Percentiles rank a stretch among this genome's conserved stretches.
Conservation (phyloP, 768 basidiomycete species). For the Termitomyces sp. region DNA sequence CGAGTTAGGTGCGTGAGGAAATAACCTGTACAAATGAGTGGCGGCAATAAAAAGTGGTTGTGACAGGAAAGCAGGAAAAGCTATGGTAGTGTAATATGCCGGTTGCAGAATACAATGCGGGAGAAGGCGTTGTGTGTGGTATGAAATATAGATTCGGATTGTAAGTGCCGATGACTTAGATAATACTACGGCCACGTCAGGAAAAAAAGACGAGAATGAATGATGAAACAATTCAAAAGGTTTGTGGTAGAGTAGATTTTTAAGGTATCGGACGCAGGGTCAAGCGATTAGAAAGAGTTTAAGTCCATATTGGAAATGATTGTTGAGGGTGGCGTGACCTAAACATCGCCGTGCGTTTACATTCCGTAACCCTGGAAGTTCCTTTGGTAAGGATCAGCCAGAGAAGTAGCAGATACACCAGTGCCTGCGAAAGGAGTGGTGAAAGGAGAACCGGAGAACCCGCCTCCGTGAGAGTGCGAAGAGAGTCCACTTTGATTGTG, state of each 20-base stretch:
- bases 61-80: slow-evolving; percentile 43
- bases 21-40: slow-evolving; percentile 58
- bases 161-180: slow-evolving; percentile 27
- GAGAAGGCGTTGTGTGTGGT: slow-evolving; percentile 34
- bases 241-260: slow-evolving; percentile 36
- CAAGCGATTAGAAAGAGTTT: slow-evolving; percentile 33
- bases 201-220: slow-evolving; percentile 30
- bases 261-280: slow-evolving; percentile 24
- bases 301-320: slow-evolving; percentile 21
- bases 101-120: slow-evolving; percentile 67
- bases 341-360: slow-evolving; percentile 38
- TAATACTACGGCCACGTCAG: slow-evolving; percentile 11
- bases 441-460: slow-evolving; percentile 55
- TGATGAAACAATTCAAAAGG: slow-evolving; percentile 37
- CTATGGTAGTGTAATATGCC: slow-evolving; percentile 55
- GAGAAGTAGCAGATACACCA: slow-evolving; percentile 41
- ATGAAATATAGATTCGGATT: slow-evolving; percentile 28
- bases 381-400: slow-evolving; percentile 69
- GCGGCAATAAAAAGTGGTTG: slow-evolving; percentile 34
- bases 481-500: slow-evolving; percentile 55
- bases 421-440: slow-evolving; percentile 47
- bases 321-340: slow-evolving; percentile 12
- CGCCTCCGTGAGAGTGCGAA: slow-evolving; percentile 47
- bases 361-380: slow-evolving; percentile 69
- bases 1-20: slow-evolving; percentile 42